Conservation (phyloP, 2,329 filamentous ascomycete species). For the Sporothrix protearum region DNA sequence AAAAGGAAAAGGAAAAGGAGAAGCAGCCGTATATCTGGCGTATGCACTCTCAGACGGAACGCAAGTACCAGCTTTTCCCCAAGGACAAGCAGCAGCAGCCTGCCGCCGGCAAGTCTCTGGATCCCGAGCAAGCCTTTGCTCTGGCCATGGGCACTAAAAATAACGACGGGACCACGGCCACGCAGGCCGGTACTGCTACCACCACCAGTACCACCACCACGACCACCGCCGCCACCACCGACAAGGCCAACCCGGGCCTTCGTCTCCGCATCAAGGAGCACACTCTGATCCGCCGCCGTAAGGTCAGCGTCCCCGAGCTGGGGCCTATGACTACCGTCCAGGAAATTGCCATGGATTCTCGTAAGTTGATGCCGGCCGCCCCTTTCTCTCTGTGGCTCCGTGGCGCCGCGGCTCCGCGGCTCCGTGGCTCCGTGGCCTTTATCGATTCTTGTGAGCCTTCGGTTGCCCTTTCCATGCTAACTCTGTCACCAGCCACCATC, state of each 20-base stretch:
- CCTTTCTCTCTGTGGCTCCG: no score
- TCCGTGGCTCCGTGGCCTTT: background rate
- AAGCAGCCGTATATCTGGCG: constrained; percentile 56
- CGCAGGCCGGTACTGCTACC: no score
- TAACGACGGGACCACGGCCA: no score
- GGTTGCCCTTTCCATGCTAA: constrained; percentile 26
- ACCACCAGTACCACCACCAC: background rate
- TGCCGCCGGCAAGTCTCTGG: constrained; percentile 43
- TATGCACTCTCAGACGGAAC: constrained; percentile 53
- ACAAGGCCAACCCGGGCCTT: constrained; percentile 32
- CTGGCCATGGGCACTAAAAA: constrained; percentile 37
- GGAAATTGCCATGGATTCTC: constrained; percentile 65
- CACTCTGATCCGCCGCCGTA: constrained; percentile 56
- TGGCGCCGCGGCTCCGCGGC: no score
- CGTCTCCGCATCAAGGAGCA: constrained; percentile 57
- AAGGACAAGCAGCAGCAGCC: constrained; percentile 47
- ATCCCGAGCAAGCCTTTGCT: constrained; percentile 50
- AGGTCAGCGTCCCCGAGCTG: constrained; percentile 61
- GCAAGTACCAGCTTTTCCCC: constrained; percentile 61
- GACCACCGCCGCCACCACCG: background rate
- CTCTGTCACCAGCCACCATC: constrained; percentile 55
- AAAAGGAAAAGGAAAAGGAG: constrained; percentile 30
- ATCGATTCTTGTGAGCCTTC: background rate
- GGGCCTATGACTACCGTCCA: constrained; percentile 67
- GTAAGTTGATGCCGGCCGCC: constrained; percentile 46